Evolutionary conservation across 2,329 filamentous ascomycete genomes (phyloP).

Genomic region (Hypocreales sp.): DNA sequence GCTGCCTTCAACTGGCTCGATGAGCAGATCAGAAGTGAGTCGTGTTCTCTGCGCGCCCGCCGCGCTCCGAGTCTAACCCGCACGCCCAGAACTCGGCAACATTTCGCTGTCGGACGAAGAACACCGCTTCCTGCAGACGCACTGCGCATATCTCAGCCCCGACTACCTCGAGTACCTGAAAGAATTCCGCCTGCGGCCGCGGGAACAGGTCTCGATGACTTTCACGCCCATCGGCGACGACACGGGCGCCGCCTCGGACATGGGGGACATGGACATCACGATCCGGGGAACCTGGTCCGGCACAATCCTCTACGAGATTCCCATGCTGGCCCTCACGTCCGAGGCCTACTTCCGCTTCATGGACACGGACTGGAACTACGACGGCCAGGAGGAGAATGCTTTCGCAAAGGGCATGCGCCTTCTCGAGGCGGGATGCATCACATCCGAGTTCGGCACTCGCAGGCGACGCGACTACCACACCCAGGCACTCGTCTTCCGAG

Average conservation of each 20-base stretch:
- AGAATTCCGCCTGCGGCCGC: conserved; percentile 66
- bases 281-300: conserved; percentile 81
- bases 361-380: conserved; percentile 82
- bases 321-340: conserved; percentile 76
- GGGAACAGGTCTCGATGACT: conserved; percentile 59
- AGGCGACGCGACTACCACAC: conserved; percentile 87
- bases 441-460: conserved; percentile 89
- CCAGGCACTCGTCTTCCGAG: conserved; percentile 80
- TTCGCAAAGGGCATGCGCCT: conserved; percentile 66
- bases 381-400: conserved; percentile 73
- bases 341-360: conserved; percentile 97
- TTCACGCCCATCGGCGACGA: conserved; percentile 44
- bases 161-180: conserved; percentile 71
- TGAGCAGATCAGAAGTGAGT: conserved; percentile 62
- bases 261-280: conserved; percentile 62
- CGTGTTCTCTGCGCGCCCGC: not conserved
- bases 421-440: conserved; percentile 67
- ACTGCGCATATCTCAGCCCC: conserved; percentile 65
- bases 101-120: conserved; percentile 70
- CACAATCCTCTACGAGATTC: conserved; percentile 96
- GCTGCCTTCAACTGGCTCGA: conserved; percentile 75
- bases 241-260: conserved; percentile 45
- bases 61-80: conserved; percentile 10
- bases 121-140: conserved; percentile 57
- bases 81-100: conserved; percentile 57